phyloP scores from a whole-genome alignment of 768 basidiomycete species.

The Mycena galopus region DNA sequence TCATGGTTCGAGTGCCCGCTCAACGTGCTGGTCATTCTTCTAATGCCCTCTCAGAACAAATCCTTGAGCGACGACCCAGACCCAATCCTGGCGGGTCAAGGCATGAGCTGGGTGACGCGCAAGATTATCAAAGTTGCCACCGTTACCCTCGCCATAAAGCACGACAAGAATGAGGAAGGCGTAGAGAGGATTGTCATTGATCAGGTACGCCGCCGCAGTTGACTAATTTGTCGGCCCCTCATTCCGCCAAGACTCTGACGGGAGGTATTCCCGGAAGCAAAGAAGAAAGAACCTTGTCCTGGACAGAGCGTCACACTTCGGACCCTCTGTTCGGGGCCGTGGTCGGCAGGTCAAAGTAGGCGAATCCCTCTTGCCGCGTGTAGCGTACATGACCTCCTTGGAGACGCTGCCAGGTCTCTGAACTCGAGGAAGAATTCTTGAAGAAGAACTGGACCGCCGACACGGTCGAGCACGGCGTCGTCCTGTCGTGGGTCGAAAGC shows the following conservation, averaged over 20 bases:
- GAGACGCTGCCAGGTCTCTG: conserved; percentile 62
- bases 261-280: conserved; percentile 70
- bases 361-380: no score
- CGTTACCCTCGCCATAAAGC: conserved; percentile 72
- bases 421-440: conserved; percentile 60
- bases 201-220: conserved; percentile 47
- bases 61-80: conserved; percentile 72
- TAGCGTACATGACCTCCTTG: background rate
- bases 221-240: conserved; percentile 35
- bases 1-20: conserved; percentile 60
- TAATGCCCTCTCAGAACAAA: conserved; percentile 68
- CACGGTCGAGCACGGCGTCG: conserved; percentile 56
- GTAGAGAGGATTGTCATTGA: conserved; percentile 78
- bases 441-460: conserved; percentile 57
- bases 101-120: conserved; percentile 79
- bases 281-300: conserved; percentile 71
- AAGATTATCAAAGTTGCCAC: conserved; percentile 69
- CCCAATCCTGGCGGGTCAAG: conserved; percentile 75
- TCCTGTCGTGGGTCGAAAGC: conserved; percentile 66
- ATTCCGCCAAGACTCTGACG: conserved; percentile 58
- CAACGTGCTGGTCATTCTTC: background rate
- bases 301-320: conserved; percentile 64
- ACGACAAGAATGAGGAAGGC: conserved; percentile 70
- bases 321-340: conserved; percentile 76
- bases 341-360: conserved; percentile 57